Percentiles rank a stretch among this genome's conserved stretches.
Conservation (phyloP, 2,329 filamentous ascomycete species). For the Neonectria sp. region DNA sequence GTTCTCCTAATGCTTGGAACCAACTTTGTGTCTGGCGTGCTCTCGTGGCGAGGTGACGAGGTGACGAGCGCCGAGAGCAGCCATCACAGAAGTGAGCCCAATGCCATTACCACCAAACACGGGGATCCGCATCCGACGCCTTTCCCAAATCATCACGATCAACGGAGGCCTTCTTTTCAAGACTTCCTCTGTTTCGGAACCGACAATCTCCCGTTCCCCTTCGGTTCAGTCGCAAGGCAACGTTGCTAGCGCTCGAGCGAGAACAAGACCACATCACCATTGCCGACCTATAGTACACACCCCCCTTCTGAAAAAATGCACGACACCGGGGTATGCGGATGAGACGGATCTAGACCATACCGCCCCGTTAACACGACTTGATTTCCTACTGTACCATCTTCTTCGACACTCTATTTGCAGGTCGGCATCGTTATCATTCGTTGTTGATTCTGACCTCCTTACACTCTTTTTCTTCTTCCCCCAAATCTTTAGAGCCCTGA, state of each 20-base stretch:
- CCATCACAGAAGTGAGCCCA: constrained; percentile 15
- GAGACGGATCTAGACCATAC: constrained; percentile 41
- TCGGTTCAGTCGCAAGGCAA: constrained; percentile 15
- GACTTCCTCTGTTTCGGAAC: constrained; percentile 1
- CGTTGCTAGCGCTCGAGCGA: constrained; percentile 23
- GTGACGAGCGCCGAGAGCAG: constrained; percentile 4
- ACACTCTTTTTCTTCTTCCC: constrained; percentile 36
- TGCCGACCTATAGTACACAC: constrained; percentile 28
- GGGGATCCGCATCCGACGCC: constrained; percentile 10
- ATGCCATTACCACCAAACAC: constrained; percentile 18
- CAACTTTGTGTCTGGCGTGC: constrained; percentile 9
- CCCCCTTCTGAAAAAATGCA: constrained; percentile 30
- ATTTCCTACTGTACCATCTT: constrained; percentile 40
- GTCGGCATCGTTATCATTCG: constrained; percentile 38
- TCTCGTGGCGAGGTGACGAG: constrained; percentile 15
- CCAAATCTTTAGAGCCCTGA: constrained; percentile 23
- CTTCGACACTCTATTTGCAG: constrained; percentile 43
- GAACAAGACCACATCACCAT: constrained; percentile 30
- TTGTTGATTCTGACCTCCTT: constrained; percentile 40
- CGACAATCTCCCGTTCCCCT: constrained; percentile 5
- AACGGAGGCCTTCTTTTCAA: constrained; percentile 16
- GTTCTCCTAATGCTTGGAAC: constrained; percentile 10
- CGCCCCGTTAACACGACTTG: constrained; percentile 38
- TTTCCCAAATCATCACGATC: constrained; percentile 16
- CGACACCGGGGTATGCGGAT: constrained; percentile 37